A percentile compares a stretch with the other conserved stretches of the same genome.
These are phyloP conservation scores for Diaporthe destruens DNA, from an alignment of 2,329 filamentous ascomycete species.

Conservation along the genomic window DNA sequence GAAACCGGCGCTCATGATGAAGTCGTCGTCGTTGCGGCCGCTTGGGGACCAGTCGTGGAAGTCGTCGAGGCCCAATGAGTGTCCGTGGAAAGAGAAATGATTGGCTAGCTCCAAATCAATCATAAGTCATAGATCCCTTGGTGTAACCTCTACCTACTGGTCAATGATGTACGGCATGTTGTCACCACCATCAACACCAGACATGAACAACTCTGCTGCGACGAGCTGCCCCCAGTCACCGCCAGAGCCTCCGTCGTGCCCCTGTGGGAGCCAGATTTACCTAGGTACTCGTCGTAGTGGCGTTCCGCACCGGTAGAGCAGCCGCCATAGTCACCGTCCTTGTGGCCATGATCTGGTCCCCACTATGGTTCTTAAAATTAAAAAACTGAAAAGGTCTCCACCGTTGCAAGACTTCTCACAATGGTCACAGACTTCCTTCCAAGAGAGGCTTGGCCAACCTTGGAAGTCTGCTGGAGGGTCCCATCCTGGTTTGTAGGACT, in stretches of 20 bases:
- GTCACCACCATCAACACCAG: constrained; percentile 2
- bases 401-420: constrained; percentile 10
- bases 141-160: not conserved
- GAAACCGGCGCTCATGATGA: constrained; percentile 48
- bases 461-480: constrained; percentile 12
- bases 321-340: constrained; percentile 55
- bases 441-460: constrained; percentile 10
- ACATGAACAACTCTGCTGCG: constrained; percentile 16
- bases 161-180: constrained; percentile 52
- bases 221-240: constrained; percentile 62
- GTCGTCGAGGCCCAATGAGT: constrained; percentile 16
- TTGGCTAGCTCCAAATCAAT: not conserved
- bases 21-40: not conserved
- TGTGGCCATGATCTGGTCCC: constrained; percentile 40
- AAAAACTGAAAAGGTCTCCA: constrained; percentile 1
- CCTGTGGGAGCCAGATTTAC: constrained; percentile 61
- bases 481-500: constrained; percentile 5
- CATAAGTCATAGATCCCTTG: not conserved
- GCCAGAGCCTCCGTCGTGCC: constrained; percentile 58
- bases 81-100: not conserved
- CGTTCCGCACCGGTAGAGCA: constrained; percentile 54
- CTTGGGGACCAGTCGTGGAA: constrained; percentile 9
- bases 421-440: constrained; percentile 22
- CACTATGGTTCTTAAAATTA: constrained; percentile 16
- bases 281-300: constrained; percentile 62